Conservation (phyloP, 495 filamentous ascomycete species). For the Xylaria castorea region DNA sequence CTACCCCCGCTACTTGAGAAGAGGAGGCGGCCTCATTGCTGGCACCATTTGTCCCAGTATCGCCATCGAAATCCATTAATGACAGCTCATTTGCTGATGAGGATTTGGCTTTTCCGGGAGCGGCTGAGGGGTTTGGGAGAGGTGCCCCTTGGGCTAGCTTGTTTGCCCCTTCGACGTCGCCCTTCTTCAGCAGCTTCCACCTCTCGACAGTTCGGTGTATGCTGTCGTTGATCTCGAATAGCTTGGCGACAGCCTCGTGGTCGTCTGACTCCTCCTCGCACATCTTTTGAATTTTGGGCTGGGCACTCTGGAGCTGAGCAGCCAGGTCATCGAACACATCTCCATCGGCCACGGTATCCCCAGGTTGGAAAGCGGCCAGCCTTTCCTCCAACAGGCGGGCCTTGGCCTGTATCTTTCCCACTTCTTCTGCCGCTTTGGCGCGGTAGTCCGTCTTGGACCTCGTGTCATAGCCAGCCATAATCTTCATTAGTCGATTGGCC, state of each 20-base stretch:
- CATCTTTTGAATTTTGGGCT: slow-evolving; percentile 99
- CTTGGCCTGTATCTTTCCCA: slow-evolving; percentile 91
- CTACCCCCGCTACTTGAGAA: slow-evolving; percentile 48
- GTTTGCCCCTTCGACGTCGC: slow-evolving; percentile 86
- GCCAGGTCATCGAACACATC: slow-evolving; percentile 97
- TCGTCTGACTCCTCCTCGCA: slow-evolving; percentile 98
- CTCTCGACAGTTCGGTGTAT: slow-evolving; percentile 96
- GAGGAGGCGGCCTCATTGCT: slow-evolving; percentile 43
- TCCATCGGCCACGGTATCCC: slow-evolving; percentile 83
- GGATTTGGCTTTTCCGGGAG: slow-evolving; percentile 69
- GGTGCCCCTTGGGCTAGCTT: slow-evolving; percentile 85
- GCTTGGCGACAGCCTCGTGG: slow-evolving; percentile 90
- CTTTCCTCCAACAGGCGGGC: slow-evolving; percentile 91
- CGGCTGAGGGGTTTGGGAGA: slow-evolving; percentile 59
- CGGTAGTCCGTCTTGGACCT: slow-evolving; percentile 95
- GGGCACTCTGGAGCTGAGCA: slow-evolving; percentile 88
- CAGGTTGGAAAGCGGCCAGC: slow-evolving; percentile 80
- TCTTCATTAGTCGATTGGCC: slow-evolving; percentile 96
- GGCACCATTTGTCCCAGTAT: slow-evolving; percentile 65
- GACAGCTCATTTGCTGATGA: slow-evolving; percentile 86
- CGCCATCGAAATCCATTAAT: slow-evolving; percentile 87
- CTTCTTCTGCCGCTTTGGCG: slow-evolving; percentile 95
- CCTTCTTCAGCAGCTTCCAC: slow-evolving; percentile 92
- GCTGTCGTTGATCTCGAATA: slow-evolving; percentile 97
- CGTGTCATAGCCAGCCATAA: slow-evolving; percentile 97